Conservation (phyloP, 1,284 basidiomycete species). For the Rhodotorula mucilaginosa region DNA sequence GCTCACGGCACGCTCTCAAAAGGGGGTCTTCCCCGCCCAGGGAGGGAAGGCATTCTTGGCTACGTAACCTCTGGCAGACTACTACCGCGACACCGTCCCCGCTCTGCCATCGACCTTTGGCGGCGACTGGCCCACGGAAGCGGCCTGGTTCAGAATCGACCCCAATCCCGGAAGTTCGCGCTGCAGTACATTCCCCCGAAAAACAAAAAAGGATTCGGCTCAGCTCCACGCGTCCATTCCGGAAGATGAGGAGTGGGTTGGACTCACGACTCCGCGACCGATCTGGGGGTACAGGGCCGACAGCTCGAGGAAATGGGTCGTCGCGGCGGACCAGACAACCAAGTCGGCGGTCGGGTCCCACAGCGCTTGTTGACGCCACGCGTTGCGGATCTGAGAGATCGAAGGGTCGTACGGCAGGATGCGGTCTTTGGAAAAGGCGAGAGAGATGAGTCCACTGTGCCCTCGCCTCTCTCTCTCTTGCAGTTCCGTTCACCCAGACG, state of each 20-base stretch:
- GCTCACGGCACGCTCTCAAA: too few relatives aligned
- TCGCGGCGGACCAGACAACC: constrained; percentile 33
- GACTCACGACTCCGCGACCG: constrained; percentile 22
- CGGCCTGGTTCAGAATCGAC: background rate
- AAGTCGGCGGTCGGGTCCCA: constrained; percentile 19
- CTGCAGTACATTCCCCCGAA: background rate
- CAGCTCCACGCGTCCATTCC: too few relatives aligned
- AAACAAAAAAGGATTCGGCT: background rate
- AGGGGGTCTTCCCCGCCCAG: too few relatives aligned
- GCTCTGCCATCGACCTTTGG: too few relatives aligned
- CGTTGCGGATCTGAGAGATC: constrained; percentile 32
- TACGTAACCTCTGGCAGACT: too few relatives aligned
- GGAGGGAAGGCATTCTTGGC: too few relatives aligned
- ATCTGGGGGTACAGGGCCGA: constrained; percentile 24
- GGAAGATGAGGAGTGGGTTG: background rate
- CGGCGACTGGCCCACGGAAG: background rate
- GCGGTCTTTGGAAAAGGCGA: constrained; percentile 15
- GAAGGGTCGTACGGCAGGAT: constrained; percentile 36
- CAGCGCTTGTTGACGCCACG: constrained; percentile 26
- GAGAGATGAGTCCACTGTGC: too few relatives aligned
- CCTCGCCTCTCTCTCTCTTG: too few relatives aligned
- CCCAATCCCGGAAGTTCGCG: constrained; percentile 13
- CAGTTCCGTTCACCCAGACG: too few relatives aligned
- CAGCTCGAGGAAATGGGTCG: constrained; percentile 38
- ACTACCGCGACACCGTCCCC: too few relatives aligned